These are phyloP conservation scores for Backusella luteola DNA, from an alignment of 192 early-diverging fungal genomes.

Conservation along the genomic window DNA sequence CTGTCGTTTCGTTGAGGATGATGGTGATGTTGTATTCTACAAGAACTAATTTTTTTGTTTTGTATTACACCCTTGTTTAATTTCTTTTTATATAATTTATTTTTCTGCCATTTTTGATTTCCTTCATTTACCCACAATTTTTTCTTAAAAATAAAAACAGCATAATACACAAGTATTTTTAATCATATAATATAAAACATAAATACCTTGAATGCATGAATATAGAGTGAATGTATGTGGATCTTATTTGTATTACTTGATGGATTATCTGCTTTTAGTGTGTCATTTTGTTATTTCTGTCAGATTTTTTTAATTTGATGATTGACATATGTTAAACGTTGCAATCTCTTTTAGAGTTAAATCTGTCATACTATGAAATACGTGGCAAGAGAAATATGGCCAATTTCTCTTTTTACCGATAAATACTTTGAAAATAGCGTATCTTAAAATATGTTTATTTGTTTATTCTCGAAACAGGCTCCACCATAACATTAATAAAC, in stretches of 20 bases:
- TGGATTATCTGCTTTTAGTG: no score
- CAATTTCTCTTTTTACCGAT: no score
- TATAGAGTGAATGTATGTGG: not conserved
- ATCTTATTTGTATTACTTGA: not conserved
- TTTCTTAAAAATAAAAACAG: not conserved
- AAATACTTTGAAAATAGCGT: no score
- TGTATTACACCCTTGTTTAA: not conserved
- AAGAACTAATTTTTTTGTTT: constrained; percentile 37
- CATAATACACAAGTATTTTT: not conserved
- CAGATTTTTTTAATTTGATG: not conserved
- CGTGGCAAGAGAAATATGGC: not conserved
- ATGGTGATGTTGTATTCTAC: constrained; percentile 74
- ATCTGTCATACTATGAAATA: not conserved
- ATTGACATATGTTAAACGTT: not conserved
- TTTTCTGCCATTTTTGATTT: not conserved
- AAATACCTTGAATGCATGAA: not conserved
- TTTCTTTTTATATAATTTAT: not conserved
- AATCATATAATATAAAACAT: not conserved
- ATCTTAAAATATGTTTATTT: no score
- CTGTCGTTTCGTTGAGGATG: constrained; percentile 93
- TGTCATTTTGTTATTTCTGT: not conserved
- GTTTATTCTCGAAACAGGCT: no score
- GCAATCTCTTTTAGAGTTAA: not conserved
- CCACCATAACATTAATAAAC: no score
- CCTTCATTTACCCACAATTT: not conserved